Evolutionary conservation across 306 rosid species (phyloP).

Genomic region (Lathyrus tuberosus): DNA sequence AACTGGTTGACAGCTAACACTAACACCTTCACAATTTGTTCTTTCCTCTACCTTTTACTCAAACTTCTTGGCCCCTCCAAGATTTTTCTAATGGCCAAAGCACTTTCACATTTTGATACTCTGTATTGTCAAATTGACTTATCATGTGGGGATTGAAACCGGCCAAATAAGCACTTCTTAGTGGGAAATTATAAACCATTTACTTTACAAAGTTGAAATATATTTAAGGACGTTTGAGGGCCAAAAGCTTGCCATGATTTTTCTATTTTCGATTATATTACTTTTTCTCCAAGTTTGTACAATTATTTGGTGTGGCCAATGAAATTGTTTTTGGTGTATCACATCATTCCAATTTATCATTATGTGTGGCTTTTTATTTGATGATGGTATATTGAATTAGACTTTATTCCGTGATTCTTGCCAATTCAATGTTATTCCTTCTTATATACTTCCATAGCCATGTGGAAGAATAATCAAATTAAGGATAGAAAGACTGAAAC

Average conservation of each 20-base stretch:
- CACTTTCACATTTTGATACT: not conserved
- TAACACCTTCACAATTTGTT: not conserved
- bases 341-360: conserved; percentile 28
- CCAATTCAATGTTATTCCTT: conserved; percentile 20
- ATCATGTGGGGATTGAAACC: conserved; percentile 34
- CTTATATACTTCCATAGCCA: conserved; percentile 19
- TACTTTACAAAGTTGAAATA: too few species aligned
- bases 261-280: not conserved
- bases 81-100: conserved; percentile 18
- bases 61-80: not conserved
- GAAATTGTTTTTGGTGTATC: conserved; percentile 22
- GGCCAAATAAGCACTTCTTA: conserved; percentile 18
- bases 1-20: conserved; percentile 18
- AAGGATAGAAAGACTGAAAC: not conserved
- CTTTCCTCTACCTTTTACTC: conserved; percentile 19
- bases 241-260: not conserved
- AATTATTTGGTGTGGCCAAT: conserved; percentile 36
- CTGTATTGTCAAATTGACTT: conserved; percentile 21
- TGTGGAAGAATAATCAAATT: conserved; percentile 3
- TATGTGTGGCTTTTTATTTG: not conserved
- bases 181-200: not conserved
- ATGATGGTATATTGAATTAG: too few species aligned
- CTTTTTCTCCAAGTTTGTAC: not conserved
- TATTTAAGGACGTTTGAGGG: conserved; percentile 11
- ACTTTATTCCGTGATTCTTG: conserved; percentile 14